Conservation (phyloP, 495 filamentous ascomycete species). For the Umbilicaria muhlenbergii region DNA sequence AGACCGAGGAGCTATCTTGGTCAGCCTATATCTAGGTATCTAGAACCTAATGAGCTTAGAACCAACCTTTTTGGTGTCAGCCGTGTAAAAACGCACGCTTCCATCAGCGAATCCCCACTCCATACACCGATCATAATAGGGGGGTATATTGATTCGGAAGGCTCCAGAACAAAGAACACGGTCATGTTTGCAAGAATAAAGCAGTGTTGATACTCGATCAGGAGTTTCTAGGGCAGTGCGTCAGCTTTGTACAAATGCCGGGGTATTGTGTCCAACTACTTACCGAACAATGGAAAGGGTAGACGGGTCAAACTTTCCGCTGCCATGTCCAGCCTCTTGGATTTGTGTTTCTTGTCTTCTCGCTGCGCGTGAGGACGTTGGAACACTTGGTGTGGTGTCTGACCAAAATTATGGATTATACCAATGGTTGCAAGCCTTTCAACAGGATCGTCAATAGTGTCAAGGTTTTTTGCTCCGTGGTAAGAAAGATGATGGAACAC, state of each 20-base stretch:
- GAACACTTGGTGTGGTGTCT: conserved; percentile 93
- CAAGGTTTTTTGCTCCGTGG: conserved; percentile 81
- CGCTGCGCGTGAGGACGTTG: conserved; percentile 57
- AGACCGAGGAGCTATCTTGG: conserved; percentile 46
- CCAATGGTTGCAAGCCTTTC: conserved; percentile 77
- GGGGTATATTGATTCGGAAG: conserved; percentile 73
- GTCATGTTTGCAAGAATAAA: conserved; percentile 65
- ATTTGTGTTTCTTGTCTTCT: conserved; percentile 45
- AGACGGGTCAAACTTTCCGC: conserved; percentile 64
- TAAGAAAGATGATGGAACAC: conserved; percentile 95
- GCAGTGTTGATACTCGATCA: conserved; percentile 64
- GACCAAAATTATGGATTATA: conserved; percentile 96
- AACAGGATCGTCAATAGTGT: conserved; percentile 75
- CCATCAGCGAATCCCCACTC: conserved; percentile 95
- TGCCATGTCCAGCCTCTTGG: conserved; percentile 58
- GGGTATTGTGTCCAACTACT: conserved; percentile 6
- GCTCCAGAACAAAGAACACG: conserved; percentile 71
- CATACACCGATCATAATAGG: conserved; percentile 74
- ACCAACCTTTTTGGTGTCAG: conserved; percentile 52
- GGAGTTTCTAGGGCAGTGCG: conserved; percentile 40
- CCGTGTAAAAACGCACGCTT: conserved; percentile 74
- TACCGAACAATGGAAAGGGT: conserved; percentile 61
- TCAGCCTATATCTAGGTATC: conserved; percentile 2
- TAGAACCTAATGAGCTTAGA: not conserved
- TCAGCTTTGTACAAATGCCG: not conserved